Evolutionary conservation across 352 stramenopile genomes (phyloP).

Genomic region (Globisporangium irregulare): DNA sequence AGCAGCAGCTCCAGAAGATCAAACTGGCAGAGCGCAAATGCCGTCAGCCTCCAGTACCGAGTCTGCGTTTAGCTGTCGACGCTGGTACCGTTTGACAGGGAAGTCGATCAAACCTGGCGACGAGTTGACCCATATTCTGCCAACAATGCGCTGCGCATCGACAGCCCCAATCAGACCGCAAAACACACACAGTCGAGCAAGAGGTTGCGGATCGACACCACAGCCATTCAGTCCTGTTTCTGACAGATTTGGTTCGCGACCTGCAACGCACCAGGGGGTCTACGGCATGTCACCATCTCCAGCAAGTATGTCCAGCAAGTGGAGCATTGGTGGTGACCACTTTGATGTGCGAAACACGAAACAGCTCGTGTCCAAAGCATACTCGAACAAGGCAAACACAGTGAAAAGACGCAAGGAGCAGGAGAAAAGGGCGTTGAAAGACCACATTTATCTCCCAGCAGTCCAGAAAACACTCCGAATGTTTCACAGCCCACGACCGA

Average conservation of each 20-base stretch:
- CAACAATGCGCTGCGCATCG: background rate
- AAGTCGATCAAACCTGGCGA: conserved; percentile 12
- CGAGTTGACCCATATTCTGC: conserved; percentile 1
- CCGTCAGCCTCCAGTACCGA: background rate
- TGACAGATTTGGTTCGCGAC: background rate
- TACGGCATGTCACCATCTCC: background rate
- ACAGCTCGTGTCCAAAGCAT: conserved; percentile 19
- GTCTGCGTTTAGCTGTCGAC: conserved; percentile 18
- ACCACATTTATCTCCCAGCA: conserved; percentile 33
- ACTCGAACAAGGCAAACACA: conserved; percentile 5
- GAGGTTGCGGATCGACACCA: background rate
- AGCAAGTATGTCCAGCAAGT: conserved; percentile 5
- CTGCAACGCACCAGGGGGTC: background rate
- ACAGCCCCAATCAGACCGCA: background rate
- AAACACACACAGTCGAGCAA: background rate
- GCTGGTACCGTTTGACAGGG: conserved; percentile 20
- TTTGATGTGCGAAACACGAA: conserved; percentile 18
- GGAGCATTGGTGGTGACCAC: background rate
- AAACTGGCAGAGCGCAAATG: too few relatives aligned
- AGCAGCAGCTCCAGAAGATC: too few relatives aligned
- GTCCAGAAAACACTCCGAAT: conserved; percentile 22
- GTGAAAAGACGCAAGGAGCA: conserved; percentile 14
- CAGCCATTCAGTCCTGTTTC: background rate
- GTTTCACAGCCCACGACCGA: conserved; percentile 8
- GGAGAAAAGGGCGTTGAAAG: conserved; percentile 20